These are phyloP conservation scores for Caryopteris hybrid DNA, from an alignment of 305 asterid genomes.

Conservation along the genomic window DNA sequence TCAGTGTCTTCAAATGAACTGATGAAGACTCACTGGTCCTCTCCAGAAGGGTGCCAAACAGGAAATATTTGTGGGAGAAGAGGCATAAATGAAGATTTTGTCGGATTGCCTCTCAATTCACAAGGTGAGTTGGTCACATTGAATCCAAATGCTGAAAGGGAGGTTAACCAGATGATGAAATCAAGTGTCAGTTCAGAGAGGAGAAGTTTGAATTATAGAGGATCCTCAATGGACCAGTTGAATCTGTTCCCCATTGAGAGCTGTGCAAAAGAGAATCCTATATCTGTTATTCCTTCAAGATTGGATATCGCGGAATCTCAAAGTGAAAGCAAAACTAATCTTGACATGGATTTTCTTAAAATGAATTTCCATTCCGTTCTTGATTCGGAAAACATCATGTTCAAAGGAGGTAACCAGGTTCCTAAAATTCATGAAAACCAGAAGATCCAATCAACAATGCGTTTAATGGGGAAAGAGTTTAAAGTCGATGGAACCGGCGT, in stretches of 20 bases:
- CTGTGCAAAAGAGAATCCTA: conserved; percentile 27
- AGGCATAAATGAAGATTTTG: conserved; percentile 25
- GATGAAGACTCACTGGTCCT: conserved; percentile 29
- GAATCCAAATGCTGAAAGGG: conserved; percentile 33
- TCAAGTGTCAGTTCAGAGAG: conserved; percentile 19
- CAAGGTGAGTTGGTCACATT: conserved; percentile 52
- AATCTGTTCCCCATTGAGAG: conserved; percentile 30
- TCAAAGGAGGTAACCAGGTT: conserved; percentile 25
- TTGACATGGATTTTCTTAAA: conserved; percentile 19
- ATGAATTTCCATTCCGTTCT: conserved; percentile 19
- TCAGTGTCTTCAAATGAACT: conserved; percentile 32
- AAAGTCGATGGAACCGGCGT: conserved; percentile 37
- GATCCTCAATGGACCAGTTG: conserved; percentile 27
- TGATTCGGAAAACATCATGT: conserved; percentile 17
- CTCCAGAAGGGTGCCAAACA: conserved; percentile 29
- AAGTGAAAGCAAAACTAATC: conserved; percentile 19
- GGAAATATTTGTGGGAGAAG: conserved; percentile 19
- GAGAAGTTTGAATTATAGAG: conserved; percentile 26
- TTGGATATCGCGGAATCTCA: conserved; percentile 30
- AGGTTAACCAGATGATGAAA: conserved; percentile 32
- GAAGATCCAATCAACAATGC: conserved; percentile 51
- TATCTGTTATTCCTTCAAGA: conserved; percentile 34
- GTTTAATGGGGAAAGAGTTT: conserved; percentile 76
- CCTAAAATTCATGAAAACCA: conserved; percentile 29
- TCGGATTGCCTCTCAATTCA: conserved; percentile 73